Evolutionary conservation across 257 asterid species (phyloP).

Genomic region (Mentha longifolia): DNA sequence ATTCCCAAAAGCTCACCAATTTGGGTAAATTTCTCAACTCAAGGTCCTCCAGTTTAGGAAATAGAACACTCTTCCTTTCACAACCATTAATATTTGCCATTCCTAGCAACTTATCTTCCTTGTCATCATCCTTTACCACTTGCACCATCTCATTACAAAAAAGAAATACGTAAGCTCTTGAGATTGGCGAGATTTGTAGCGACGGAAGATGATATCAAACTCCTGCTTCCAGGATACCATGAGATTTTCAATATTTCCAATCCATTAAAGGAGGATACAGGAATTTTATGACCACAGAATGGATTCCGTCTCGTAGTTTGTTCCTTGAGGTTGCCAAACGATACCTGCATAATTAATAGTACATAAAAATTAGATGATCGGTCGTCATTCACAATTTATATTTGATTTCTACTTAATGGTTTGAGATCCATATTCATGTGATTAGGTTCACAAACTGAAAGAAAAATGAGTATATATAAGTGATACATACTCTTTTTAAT

Average conservation of each 20-base stretch:
- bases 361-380: too few species aligned
- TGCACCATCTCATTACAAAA: neutral
- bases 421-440: too few species aligned
- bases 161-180: too few species aligned
- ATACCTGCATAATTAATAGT: too few species aligned
- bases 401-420: too few species aligned
- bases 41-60: neutral
- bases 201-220: neutral
- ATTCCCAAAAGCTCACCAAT: neutral
- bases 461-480: neutral
- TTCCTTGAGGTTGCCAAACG: neutral
- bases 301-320: neutral
- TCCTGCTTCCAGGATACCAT: neutral
- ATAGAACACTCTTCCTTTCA: neutral
- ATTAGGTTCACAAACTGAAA: neutral
- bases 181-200: neutral
- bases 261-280: neutral
- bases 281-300: neutral
- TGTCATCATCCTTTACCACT: too few species aligned
- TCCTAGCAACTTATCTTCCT: too few species aligned
- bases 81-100: neutral
- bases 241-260: neutral
- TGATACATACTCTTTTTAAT: neutral
- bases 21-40: neutral
- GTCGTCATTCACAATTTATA: too few species aligned